Evolutionary conservation across 75 land plant species (phyloP).

Genomic region (Selaginella moellendorffii): DNA sequence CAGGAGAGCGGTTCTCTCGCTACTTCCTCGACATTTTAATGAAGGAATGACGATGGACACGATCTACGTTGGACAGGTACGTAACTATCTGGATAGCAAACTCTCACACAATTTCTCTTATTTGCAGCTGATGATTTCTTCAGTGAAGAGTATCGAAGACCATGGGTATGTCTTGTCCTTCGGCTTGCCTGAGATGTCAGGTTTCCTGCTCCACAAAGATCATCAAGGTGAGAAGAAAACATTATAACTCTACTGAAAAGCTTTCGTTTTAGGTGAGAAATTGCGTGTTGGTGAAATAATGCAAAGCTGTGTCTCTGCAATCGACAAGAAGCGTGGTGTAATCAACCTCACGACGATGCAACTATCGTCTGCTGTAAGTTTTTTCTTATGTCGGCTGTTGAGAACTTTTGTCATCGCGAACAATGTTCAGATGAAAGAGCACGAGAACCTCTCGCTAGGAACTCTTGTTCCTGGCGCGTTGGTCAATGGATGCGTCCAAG

Average conservation of each 20-base stretch:
- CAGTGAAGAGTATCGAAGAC: slow-evolving; percentile 78
- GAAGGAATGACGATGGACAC: slow-evolving; percentile 68
- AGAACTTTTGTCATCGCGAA: neutral
- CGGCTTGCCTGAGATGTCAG: slow-evolving; percentile 59
- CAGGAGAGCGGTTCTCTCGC: slow-evolving; percentile 62
- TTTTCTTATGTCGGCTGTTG: neutral
- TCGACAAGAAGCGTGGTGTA: slow-evolving; percentile 58
- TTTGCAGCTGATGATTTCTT: slow-evolving; percentile 45
- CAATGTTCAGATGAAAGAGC: slow-evolving; percentile 60
- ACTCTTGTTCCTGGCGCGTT: slow-evolving; percentile 77
- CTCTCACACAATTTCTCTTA: slow-evolving; percentile 5
- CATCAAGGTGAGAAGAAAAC: slow-evolving; percentile 25
- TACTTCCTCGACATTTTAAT: slow-evolving; percentile 49
- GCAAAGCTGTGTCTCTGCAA: slow-evolving; percentile 48
- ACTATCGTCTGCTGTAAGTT: neutral
- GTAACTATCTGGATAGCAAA: neutral
- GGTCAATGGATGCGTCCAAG: slow-evolving; percentile 70
- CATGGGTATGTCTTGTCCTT: slow-evolving; percentile 89
- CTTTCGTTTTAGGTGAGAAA: slow-evolving; percentile 7
- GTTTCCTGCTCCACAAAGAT: slow-evolving; percentile 44
- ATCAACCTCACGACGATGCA: slow-evolving; percentile 16
- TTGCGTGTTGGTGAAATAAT: slow-evolving; percentile 47
- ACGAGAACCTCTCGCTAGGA: slow-evolving; percentile 70
- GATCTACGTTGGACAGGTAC: slow-evolving; percentile 80
- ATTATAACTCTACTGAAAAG: neutral